Conservation (phyloP, 768 basidiomycete genomes). For the Auricularia sp. region DNA sequence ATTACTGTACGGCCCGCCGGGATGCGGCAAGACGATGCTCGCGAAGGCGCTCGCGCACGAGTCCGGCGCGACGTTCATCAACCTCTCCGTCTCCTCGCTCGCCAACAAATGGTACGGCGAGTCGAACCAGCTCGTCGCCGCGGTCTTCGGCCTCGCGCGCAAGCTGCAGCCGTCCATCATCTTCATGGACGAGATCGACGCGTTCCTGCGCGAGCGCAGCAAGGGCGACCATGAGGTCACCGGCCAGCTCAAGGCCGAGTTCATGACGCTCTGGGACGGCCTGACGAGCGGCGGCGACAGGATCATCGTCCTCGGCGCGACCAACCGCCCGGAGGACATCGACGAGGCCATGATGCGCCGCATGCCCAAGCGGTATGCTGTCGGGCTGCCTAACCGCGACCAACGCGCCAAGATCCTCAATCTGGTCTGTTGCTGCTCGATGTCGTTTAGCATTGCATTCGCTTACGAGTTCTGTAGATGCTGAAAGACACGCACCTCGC, state of each 20-base stretch:
- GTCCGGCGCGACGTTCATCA: constrained; percentile 94
- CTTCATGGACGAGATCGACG: constrained; percentile 98
- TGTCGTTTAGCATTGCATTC: background rate
- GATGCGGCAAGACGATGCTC: constrained; percentile 99
- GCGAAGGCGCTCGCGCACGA: constrained; percentile 97
- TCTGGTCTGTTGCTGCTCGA: constrained; percentile 40
- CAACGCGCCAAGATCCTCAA: constrained; percentile 79
- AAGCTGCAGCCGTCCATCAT: constrained; percentile 95
- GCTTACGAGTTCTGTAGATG: constrained; percentile 48
- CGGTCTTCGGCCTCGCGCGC: constrained; percentile 83
- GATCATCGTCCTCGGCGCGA: constrained; percentile 88
- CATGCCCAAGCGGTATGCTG: constrained; percentile 95
- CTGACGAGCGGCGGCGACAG: constrained; percentile 70
- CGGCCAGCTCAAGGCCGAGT: constrained; percentile 96
- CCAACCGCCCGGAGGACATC: constrained; percentile 90
- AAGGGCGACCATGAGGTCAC: constrained; percentile 94
- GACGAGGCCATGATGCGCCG: constrained; percentile 80
- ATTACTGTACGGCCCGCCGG: constrained; percentile 90
- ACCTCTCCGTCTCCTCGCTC: constrained; percentile 64
- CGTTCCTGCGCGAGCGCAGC: constrained; percentile 80
- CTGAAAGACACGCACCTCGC: constrained; percentile 65
- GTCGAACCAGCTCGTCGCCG: constrained; percentile 91
- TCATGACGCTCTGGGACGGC: constrained; percentile 98
- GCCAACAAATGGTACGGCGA: constrained; percentile 84
- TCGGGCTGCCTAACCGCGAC: constrained; percentile 65